phyloP scores from a whole-genome alignment of 495 filamentous ascomycete species.

The Lasiosphaeris hirsuta region DNA sequence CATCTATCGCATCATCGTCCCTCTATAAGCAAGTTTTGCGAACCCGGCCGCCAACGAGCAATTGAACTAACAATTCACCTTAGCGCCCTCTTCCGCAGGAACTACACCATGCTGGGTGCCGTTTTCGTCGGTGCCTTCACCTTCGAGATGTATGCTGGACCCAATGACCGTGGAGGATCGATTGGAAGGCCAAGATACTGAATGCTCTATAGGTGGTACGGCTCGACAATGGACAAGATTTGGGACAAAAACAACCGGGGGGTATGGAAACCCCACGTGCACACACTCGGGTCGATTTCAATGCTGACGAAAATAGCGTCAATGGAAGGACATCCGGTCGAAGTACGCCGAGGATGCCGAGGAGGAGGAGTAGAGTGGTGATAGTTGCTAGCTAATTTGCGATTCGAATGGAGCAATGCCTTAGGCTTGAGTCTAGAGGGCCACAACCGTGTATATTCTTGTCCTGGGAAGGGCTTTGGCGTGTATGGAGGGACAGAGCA shows the following conservation, averaged over 20 bases:
- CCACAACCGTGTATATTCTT: constrained; percentile 24
- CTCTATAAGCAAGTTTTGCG: constrained; percentile 75
- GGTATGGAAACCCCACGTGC: constrained; percentile 54
- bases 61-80: constrained; percentile 30
- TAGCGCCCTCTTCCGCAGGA: constrained; percentile 80
- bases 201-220: constrained; percentile 61
- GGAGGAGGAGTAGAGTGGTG: constrained; percentile 27
- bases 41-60: constrained; percentile 12
- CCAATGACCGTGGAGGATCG: background rate
- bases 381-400: background rate
- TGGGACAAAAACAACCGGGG: constrained; percentile 90
- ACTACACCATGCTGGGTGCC: constrained; percentile 77
- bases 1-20: constrained; percentile 17
- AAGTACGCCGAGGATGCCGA: constrained; percentile 64
- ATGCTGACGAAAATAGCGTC: constrained; percentile 60
- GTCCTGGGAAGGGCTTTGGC: constrained; percentile 8
- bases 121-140: constrained; percentile 87
- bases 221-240: constrained; percentile 69
- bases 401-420: background rate
- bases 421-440: background rate
- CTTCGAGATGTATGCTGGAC: constrained; percentile 77
- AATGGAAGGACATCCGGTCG: constrained; percentile 99
- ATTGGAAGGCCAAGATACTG: constrained; percentile 16
- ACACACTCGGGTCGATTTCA: background rate
- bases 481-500: constrained; percentile 26